Percentiles rank a stretch among this genome's conserved stretches.
Evolutionary conservation across 2,329 filamentous ascomycete species (phyloP).

Genomic region (Orbilia ellipsospora): DNA sequence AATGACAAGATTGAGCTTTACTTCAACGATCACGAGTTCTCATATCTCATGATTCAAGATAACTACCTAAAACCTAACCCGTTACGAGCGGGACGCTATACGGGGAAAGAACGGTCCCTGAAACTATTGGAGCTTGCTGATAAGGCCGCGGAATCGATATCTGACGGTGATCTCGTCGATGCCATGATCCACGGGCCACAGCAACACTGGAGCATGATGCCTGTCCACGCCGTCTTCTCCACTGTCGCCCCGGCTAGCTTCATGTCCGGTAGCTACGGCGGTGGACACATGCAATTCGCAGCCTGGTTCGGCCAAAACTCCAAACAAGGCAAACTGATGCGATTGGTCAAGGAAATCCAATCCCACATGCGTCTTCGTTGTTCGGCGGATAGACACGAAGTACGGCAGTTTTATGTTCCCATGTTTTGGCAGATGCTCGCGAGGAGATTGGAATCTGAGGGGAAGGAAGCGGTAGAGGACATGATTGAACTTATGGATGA

Average conservation of each 20-base stretch:
- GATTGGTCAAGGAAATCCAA: conserved; percentile 91
- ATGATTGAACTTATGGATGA: conserved; percentile 97
- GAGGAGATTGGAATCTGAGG: conserved; percentile 77
- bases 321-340: conserved; percentile 79
- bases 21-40: conserved; percentile 99
- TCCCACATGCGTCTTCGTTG: conserved; percentile 93
- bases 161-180: conserved; percentile 94
- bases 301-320: conserved; percentile 96
- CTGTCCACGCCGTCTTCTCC: conserved; percentile 92
- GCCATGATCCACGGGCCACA: conserved; percentile 96
- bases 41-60: conserved; percentile 96
- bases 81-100: conserved; percentile 70
- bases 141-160: conserved; percentile 92
- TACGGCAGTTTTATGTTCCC: conserved; percentile 93
- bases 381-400: conserved; percentile 90
- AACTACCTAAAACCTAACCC: conserved; percentile 92
- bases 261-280: conserved; percentile 79
- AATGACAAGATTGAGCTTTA: conserved; percentile 99
- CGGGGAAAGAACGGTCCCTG: conserved; percentile 76
- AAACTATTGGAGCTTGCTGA: conserved; percentile 89
- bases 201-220: conserved; percentile 99
- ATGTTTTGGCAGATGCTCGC: conserved; percentile 84
- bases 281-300: conserved; percentile 77
- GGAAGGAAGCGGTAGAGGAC: conserved; percentile 81
- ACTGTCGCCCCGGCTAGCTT: conserved; percentile 92